Conservation (phyloP, 116 monocot genomes). For the Posidonia oceanica region DNA sequence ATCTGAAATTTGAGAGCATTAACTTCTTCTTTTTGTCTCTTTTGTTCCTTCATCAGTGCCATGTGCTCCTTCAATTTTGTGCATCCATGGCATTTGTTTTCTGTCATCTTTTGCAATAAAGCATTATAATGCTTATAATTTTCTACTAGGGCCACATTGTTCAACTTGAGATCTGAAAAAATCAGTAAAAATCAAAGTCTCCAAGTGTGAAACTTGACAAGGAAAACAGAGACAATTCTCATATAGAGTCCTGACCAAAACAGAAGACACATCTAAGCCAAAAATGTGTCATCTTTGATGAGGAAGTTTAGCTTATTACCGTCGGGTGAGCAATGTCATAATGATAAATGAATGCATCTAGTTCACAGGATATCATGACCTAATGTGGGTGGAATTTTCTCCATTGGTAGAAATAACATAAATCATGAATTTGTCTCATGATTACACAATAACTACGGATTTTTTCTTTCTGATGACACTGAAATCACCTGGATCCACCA, state of each 20-base stretch:
- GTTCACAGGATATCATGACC: too few relatives aligned
- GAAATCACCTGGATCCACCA: too few relatives aligned
- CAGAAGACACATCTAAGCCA: too few relatives aligned
- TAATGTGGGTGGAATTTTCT: too few relatives aligned
- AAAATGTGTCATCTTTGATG: too few relatives aligned
- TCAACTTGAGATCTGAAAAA: slow-evolving; percentile 81
- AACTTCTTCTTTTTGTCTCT: slow-evolving; percentile 66
- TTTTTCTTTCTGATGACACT: too few relatives aligned
- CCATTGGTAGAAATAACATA: too few relatives aligned
- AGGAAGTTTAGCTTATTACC: too few relatives aligned
- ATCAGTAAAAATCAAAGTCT: neutral
- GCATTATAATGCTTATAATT: slow-evolving; percentile 42
- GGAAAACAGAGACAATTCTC: neutral
- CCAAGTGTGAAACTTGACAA: neutral
- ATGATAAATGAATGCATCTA: too few relatives aligned
- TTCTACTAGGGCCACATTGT: slow-evolving; percentile 52
- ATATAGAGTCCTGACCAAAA: neutral
- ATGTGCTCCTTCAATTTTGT: slow-evolving; percentile 76
- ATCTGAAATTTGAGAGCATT: slow-evolving; percentile 70
- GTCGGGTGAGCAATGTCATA: too few relatives aligned
- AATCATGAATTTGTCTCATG: too few relatives aligned
- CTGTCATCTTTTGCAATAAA: slow-evolving; percentile 63
- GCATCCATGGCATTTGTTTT: slow-evolving; percentile 93
- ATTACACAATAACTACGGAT: too few relatives aligned
- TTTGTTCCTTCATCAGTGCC: slow-evolving; percentile 48